Conservation (phyloP, 1,139 yeast genomes). For the Sugiyamaella japonica region DNA sequence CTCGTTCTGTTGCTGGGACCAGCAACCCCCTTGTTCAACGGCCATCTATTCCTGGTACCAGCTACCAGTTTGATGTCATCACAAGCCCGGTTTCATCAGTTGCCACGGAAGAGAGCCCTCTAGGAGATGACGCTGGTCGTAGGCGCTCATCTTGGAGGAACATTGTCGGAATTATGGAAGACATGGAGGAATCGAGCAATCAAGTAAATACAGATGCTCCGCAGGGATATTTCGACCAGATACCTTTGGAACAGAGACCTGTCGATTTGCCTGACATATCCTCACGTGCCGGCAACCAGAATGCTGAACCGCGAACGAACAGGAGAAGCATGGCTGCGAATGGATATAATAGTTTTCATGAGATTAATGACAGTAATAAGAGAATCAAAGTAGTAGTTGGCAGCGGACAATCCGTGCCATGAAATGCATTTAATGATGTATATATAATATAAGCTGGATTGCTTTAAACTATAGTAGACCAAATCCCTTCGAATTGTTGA, state of each 20-base stretch:
- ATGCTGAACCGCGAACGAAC: background rate
- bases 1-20: background rate
- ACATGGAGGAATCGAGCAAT: background rate
- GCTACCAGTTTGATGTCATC: background rate
- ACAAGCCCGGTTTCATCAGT: background rate
- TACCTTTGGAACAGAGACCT: background rate
- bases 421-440: background rate
- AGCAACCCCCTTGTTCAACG: background rate
- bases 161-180: conserved; percentile 14
- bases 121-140: background rate
- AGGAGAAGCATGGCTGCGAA: background rate
- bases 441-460: background rate
- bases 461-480: conserved; percentile 29
- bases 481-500: conserved; percentile 36
- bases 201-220: background rate
- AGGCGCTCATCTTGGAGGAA: conserved; percentile 17
- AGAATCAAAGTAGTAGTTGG: background rate
- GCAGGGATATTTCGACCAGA: too few relatives aligned
- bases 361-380: background rate
- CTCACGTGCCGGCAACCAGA: background rate
- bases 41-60: background rate
- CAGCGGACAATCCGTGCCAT: background rate
- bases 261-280: background rate
- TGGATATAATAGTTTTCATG: background rate
- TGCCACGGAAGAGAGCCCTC: background rate